A percentile compares a stretch with the other conserved stretches of the same genome.
These are phyloP conservation scores for Pythium rishiriense DNA, from an alignment of 352 stramenopile species.

Conservation along the genomic window DNA sequence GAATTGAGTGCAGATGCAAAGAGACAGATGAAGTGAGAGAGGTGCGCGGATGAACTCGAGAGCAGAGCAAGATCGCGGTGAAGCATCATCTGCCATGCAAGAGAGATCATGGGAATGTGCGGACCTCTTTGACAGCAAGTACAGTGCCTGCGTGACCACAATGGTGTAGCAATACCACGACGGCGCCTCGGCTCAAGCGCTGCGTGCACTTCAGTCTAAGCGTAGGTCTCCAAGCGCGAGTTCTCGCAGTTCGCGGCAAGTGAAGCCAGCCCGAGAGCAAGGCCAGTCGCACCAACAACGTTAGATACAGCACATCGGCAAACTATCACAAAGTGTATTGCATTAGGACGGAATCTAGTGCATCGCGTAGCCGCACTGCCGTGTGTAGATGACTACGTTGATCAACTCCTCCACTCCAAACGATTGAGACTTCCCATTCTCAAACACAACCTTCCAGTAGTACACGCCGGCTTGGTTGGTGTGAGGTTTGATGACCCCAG, in stretches of 20 bases:
- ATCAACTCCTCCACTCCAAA: not conserved
- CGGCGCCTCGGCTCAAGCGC: not conserved
- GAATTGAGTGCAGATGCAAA: too few relatives aligned
- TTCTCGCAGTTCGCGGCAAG: not conserved
- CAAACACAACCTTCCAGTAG: slow-evolving; percentile 10
- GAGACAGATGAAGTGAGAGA: too few relatives aligned
- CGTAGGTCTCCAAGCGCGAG: not conserved
- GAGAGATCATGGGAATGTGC: too few relatives aligned
- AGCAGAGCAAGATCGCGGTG: too few relatives aligned
- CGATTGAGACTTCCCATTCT: not conserved
- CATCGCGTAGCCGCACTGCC: not conserved
- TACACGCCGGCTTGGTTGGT: slow-evolving; percentile 1
- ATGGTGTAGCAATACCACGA: not conserved
- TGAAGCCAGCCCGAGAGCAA: not conserved
- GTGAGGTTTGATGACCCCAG: not conserved
- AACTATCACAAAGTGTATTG: not conserved
- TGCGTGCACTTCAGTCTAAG: not conserved
- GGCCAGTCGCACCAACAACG: not conserved
- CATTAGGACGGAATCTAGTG: not conserved
- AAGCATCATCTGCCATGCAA: too few relatives aligned
- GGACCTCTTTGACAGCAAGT: not conserved
- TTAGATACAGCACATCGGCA: not conserved
- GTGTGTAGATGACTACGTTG: slow-evolving; percentile 3
- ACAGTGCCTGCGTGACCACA: not conserved
- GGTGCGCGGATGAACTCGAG: too few relatives aligned